Evolutionary conservation across 768 basidiomycete species (phyloP).

Genomic region (Asterophora lycoperdoides): DNA sequence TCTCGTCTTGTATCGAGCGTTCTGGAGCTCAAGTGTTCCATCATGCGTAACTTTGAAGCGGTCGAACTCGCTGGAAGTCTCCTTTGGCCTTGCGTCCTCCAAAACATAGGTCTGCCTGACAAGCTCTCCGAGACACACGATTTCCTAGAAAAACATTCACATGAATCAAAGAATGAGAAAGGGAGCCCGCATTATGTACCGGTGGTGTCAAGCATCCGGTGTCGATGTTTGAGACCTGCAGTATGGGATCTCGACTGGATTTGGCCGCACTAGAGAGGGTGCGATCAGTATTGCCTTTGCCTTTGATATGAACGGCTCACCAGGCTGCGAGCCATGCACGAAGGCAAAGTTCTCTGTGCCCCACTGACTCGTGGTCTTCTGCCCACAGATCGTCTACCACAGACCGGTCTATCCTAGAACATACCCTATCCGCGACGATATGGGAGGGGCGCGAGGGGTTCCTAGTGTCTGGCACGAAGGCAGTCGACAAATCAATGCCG

Average conservation of each 20-base stretch:
- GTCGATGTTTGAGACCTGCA: slow-evolving; percentile 14
- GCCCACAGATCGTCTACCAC: slow-evolving; percentile 29
- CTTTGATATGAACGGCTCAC: slow-evolving; percentile 16
- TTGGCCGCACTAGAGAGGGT: slow-evolving; percentile 21
- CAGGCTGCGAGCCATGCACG: slow-evolving; percentile 38
- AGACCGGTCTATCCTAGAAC: slow-evolving; percentile 7
- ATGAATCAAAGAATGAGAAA: neutral
- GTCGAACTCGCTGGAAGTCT: slow-evolving; percentile 31
- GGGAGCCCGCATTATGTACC: slow-evolving; percentile 15
- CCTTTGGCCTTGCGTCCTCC: slow-evolving; percentile 29
- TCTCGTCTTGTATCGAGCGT: slow-evolving; percentile 39
- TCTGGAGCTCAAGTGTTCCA: slow-evolving; percentile 29
- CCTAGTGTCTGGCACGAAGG: slow-evolving; percentile 18
- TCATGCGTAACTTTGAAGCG: slow-evolving; percentile 19
- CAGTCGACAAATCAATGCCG: slow-evolving; percentile 36
- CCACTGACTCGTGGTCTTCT: slow-evolving; percentile 13
- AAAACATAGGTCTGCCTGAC: slow-evolving; percentile 30
- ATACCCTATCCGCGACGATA: slow-evolving; percentile 20
- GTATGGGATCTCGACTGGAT: slow-evolving; percentile 3
- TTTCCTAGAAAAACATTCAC: slow-evolving; percentile 23
- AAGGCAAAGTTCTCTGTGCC: slow-evolving; percentile 26
- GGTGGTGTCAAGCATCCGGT: slow-evolving; percentile 16
- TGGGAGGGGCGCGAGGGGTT: slow-evolving; percentile 23
- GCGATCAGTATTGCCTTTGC: neutral
- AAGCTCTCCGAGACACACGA: slow-evolving; percentile 26